Evolutionary conservation across 495 filamentous ascomycete species (phyloP), one percentile per base, ranked within the genome.

Genomic region (Lasiosphaeriaceae sp.): DNA sequence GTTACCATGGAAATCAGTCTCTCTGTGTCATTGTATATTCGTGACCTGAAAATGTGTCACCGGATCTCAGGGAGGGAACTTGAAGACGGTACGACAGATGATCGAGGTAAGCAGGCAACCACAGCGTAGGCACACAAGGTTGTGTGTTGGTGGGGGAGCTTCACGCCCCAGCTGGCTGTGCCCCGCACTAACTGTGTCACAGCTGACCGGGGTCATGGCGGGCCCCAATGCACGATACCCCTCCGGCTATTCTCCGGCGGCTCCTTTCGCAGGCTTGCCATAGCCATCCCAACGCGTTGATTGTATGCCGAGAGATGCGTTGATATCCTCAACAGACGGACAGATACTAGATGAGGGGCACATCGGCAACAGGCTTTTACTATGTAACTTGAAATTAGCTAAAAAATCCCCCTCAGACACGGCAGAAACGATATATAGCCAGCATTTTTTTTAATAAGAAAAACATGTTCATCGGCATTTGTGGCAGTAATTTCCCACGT

Each of bases 381-480:
- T n/a, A 9, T 2, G 26, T 9, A 31, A 31, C 26, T 31, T n/a
- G 5, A 43, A 43, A 43, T 17, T 43, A 16, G 39, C 14, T 5
- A 43, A 12, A 43, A 43, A 14, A 43, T 11, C 14, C 39, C 14
- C 4, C 14, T 11, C 4, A 43, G 14, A 7, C n/a, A 43, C 39
- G 14, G 1, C 39, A 43, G n/a, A 43, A 43, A 43, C 12, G 14
- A 3, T 7, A 43, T 16, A 43, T 17, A 43, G 39, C 39, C 39
- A 16, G 12, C 1, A 0, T 2, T 17, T 12, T 12, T n/a, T 43
- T 43, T 43, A 7, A 43, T 16, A 43, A 43, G 34, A 37, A 37
- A 12, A 41, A 44, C 14, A 97, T 97, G 93, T 83, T 98, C 21
- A 90, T 98, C 57, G 93, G 94, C 44, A 77, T 98, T 55, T 97